Evolutionary conservation across 2,329 filamentous ascomycete genomes (phyloP).

Genomic region (Trichophyton benhamiae): DNA sequence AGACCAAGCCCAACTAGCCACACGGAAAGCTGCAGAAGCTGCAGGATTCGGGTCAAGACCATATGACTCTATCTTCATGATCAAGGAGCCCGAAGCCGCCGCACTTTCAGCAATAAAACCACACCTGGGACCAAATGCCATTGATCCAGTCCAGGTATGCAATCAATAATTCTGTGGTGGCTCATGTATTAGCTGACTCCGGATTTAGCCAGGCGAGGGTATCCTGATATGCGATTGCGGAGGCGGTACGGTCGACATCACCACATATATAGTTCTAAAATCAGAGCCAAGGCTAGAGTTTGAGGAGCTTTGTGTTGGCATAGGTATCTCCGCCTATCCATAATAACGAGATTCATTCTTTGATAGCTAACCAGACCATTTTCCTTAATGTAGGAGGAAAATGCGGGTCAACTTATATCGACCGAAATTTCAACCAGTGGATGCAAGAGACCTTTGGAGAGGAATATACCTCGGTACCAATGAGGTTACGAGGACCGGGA

Average conservation of each 20-base stretch:
- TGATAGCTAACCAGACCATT: background rate
- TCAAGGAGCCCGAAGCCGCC: slow-evolving; percentile 16
- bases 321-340: slow-evolving; percentile 1
- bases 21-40: slow-evolving; percentile 12
- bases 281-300: slow-evolving; percentile 11
- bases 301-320: slow-evolving; percentile 11
- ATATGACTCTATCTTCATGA: slow-evolving; percentile 13
- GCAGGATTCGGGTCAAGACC: slow-evolving; percentile 15
- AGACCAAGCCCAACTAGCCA: slow-evolving; percentile 12
- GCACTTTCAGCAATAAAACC: slow-evolving; percentile 8
- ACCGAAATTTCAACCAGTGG: slow-evolving; percentile 24
- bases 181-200: background rate
- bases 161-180: background rate
- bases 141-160: slow-evolving; percentile 7
- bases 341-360: background rate
- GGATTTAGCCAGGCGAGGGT: slow-evolving; percentile 10
- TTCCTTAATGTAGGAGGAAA: slow-evolving; percentile 19
- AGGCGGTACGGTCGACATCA: slow-evolving; percentile 22
- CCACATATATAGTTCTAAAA: slow-evolving; percentile 16
- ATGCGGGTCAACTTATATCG: slow-evolving; percentile 25
- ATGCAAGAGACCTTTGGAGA: slow-evolving; percentile 21
- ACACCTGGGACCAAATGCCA: slow-evolving; percentile 4
- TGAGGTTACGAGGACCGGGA: slow-evolving; percentile 19
- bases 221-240: slow-evolving; percentile 21
- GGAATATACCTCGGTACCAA: slow-evolving; percentile 18